Evolutionary conservation across 352 stramenopile species (phyloP), one percentile per base, ranked within the genome.

Genomic region (Thalassiosira mediterranea): DNA sequence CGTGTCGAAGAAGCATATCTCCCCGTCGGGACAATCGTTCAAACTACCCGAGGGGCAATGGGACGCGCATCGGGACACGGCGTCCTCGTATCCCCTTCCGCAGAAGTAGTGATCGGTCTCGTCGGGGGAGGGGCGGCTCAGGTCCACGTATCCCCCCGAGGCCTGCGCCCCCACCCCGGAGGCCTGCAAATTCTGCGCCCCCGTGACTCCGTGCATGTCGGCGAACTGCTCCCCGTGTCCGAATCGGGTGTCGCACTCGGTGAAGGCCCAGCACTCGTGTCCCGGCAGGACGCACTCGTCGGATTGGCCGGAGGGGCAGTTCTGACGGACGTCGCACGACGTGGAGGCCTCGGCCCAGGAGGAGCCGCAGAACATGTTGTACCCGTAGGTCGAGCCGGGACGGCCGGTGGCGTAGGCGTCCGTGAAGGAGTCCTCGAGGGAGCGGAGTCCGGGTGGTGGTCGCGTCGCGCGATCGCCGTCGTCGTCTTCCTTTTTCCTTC

Each of bases 1-100:
- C 4, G 86, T 93, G 72, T 91, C 83, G 17, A 84, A 81, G 70
- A 87, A 93, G 59, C 88, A 94, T 54, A 79, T 86, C 72, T 91
- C 68, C 40, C 78, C 83, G 44, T 63, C 53, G 0, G 86, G 86
- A 88, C 88, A 94, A 49, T 90, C 84, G 34, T 72, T 78, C 19
- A 85, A 65, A 70, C 58, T 84, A 40, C 86, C 88, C 19, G 40
- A 69, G 0, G 88, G 84, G 88, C 88, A 93, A 42, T 81, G 85
- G 11, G 51, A 72, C 0, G 46, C 32, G 72, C 88, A 93, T 64
- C 75, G 58, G 19, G 72, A 44, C 1, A 87, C 15, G 0, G 88
- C 86, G 79, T 93, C 80, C 37, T 91, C 81, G 65, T 86, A 93
- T 25, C 85, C 80, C 2, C 42, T 79, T n/a, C 88, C 88, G 63